A percentile compares a stretch with the other conserved stretches of the same genome.
Conservation (phyloP, 768 basidiomycete genomes). For the Naematelia aurantialba region DNA sequence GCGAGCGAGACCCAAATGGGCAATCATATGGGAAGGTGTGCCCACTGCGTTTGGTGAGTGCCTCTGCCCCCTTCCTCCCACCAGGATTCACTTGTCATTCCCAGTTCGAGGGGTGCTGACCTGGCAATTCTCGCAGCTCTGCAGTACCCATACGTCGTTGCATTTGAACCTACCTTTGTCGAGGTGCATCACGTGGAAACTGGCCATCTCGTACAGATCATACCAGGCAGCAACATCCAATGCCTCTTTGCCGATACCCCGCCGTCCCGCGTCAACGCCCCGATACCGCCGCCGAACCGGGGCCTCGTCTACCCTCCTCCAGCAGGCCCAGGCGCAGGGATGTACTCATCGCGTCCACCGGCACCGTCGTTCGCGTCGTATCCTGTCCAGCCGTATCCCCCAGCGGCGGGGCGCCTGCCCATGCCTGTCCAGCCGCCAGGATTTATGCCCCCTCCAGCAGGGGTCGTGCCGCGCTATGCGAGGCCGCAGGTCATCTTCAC, state of each 20-base stretch:
- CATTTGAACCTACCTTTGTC: conserved; percentile 93
- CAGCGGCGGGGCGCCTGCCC: conserved; percentile 4
- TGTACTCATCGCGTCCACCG: not conserved
- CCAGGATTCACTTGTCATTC: not conserved
- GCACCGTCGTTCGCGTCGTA: not conserved
- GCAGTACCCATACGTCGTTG: conserved; percentile 92
- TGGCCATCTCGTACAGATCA: conserved; percentile 86
- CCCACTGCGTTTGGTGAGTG: conserved; percentile 89
- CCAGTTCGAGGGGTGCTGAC: conserved; percentile 5
- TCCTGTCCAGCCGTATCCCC: conserved; percentile 10
- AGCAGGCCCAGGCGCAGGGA: not conserved
- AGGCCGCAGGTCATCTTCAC: conserved; percentile 75
- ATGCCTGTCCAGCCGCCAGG: conserved; percentile 17
- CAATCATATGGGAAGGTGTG: conserved; percentile 93
- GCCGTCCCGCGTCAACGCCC: conserved; percentile 69
- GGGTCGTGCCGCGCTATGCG: conserved; percentile 38
- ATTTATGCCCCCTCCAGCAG: conserved; percentile 37
- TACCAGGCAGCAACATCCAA: conserved; percentile 84
- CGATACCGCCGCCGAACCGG: conserved; percentile 52
- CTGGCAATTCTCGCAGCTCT: conserved; percentile 59
- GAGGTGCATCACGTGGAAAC: conserved; percentile 95
- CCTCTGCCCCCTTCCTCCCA: not conserved
- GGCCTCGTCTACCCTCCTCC: conserved; percentile 30
- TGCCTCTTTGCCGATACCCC: conserved; percentile 91
- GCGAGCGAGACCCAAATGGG: conserved; percentile 82